Evolutionary conservation across 768 basidiomycete genomes (phyloP).

Genomic region (Pluteus cervinus): DNA sequence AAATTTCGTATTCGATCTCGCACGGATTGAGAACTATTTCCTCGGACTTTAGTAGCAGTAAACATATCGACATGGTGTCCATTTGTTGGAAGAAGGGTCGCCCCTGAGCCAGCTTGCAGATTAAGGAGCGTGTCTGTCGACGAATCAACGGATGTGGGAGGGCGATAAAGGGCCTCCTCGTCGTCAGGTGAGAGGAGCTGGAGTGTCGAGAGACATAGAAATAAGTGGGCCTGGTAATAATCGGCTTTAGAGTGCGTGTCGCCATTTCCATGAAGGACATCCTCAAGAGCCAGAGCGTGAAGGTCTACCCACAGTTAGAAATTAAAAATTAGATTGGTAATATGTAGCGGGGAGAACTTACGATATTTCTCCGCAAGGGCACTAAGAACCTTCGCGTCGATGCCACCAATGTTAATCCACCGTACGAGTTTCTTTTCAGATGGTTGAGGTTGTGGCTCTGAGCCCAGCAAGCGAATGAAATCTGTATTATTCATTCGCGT

Average conservation of each 20-base stretch:
- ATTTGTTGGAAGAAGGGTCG: no score
- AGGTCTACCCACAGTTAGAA: slow-evolving; percentile 47
- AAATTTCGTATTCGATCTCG: no score
- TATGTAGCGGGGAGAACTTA: slow-evolving; percentile 15
- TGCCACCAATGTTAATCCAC: slow-evolving; percentile 62
- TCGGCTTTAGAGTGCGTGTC: slow-evolving; percentile 43
- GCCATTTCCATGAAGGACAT: slow-evolving; percentile 49
- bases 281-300: slow-evolving; percentile 62
- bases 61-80: no score
- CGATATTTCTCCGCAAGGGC: slow-evolving; percentile 52
- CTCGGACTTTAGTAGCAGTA: no score
- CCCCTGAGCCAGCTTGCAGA: no score
- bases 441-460: slow-evolving; percentile 10
- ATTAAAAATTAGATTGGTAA: slow-evolving; percentile 5
- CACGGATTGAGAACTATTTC: no score
- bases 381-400: slow-evolving; percentile 61
- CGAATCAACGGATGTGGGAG: slow-evolving; percentile 15
- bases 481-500: slow-evolving; percentile 44
- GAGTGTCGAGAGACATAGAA: slow-evolving; percentile 40
- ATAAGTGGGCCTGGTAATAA: slow-evolving; percentile 52
- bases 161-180: slow-evolving; percentile 6
- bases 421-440: slow-evolving; percentile 31
- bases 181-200: neutral
- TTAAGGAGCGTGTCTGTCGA: no score
- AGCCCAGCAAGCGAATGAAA: slow-evolving; percentile 39